Base-by-base conservation (phyloP, 805 yeast genomes). In the Geotrichum ghanense region DNA sequence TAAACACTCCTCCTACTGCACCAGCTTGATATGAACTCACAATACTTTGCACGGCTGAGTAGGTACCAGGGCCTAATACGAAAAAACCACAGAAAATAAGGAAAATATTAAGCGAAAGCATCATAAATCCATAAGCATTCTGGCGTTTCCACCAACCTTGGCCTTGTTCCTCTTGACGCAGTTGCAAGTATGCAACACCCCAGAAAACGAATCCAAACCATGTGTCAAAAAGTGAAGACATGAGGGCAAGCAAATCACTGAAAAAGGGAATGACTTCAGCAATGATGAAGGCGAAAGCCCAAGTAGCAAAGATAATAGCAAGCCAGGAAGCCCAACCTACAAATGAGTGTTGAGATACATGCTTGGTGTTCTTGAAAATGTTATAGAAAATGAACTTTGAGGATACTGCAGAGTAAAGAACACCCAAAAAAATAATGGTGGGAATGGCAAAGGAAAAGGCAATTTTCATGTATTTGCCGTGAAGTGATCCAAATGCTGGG, bases 211-310 rank as follows among this genome's bases (percentile, higher is more conserved):
- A 77, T 0, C 82, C 82, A 52, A 77, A 78, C 79, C 81, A 78
- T 57, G 81, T 76, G 58, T 77, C 82, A 54, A 77, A 77, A 45
- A 78, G 62, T 2, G 83, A 76, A 12, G 76, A 72, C 81, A 77
- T 76, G 53, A 77, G 62, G 2, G 79, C 69, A 26, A 77, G 63
- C 50, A 77, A 60, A 53, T 76, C 81, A 22, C 75, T 69, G 60
- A 77, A 77, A 58, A 77, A 76, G n/a, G 83, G 83, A 53, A 77
- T 76, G 24, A 74, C 81, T 56, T 77, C 80, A 1, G 81, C 81
- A 53, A 77, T 65, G n/a, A 76, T 60, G 50, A 75, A 78, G 0
- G 81, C 80, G 3, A 71, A 23, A 12, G 70, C 56, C 82, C 82
- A 77, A 20, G 73, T 63, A 1, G 53, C 47, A 9, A 64, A 55